These are phyloP conservation scores for Melanomma pulvis-pyrius DNA, from an alignment of 495 filamentous ascomycete species.

Conservation along the genomic window DNA sequence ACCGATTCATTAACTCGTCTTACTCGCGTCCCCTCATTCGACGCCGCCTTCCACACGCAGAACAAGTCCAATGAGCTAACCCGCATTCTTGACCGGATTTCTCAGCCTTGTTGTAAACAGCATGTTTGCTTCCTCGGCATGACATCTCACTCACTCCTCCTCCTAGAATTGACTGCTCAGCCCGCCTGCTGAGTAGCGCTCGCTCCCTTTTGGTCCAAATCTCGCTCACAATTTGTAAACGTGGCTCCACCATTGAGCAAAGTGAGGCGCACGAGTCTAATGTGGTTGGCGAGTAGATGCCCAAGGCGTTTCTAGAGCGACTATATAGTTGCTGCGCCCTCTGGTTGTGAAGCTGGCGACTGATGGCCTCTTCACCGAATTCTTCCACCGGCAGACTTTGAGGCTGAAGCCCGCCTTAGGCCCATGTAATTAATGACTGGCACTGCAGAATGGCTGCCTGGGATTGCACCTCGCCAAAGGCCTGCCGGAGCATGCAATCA, in stretches of 20 bases:
- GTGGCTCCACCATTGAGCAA: neutral
- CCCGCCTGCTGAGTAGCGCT: neutral
- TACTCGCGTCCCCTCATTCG: neutral
- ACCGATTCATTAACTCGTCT: neutral
- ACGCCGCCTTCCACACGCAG: neutral
- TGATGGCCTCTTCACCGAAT: neutral
- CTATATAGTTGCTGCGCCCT: slow-evolving; percentile 15
- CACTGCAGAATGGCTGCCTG: neutral
- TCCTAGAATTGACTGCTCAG: neutral
- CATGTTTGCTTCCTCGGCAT: neutral
- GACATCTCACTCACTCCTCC: neutral
- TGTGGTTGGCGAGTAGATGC: neutral
- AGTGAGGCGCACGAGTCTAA: neutral
- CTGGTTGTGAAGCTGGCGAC: neutral
- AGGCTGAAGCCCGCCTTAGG: neutral
- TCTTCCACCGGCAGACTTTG: neutral
- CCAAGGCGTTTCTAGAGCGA: neutral
- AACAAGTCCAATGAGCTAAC: neutral
- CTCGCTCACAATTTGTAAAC: neutral
- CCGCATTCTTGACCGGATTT: neutral
- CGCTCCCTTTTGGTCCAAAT: neutral
- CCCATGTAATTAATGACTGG: neutral
- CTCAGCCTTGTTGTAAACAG: neutral
- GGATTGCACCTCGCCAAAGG: neutral
- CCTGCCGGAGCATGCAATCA: neutral